Conservation (phyloP, 164 flowering plant species). For the Cinnamomum chago region DNA sequence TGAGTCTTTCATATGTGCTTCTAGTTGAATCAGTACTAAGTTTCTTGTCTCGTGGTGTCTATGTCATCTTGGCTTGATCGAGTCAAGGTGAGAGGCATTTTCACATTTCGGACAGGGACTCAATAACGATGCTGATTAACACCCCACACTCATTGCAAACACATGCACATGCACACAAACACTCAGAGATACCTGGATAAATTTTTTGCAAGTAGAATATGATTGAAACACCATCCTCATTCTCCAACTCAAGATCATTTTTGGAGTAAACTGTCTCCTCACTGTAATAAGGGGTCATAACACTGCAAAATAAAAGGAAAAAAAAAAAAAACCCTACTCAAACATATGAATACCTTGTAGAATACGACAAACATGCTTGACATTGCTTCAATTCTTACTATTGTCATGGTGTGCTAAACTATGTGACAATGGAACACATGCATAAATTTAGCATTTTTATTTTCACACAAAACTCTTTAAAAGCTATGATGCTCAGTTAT, state of each 20-base stretch:
- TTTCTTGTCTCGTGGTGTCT: too few relatives aligned
- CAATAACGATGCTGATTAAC: too few relatives aligned
- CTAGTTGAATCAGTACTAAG: too few relatives aligned
- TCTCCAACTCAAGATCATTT: conserved; percentile 80
- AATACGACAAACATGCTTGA: not conserved
- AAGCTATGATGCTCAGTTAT: too few relatives aligned
- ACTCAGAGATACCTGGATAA: conserved; percentile 54
- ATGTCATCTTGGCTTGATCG: too few relatives aligned
- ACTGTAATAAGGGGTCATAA: conserved; percentile 95
- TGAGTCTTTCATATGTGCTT: too few relatives aligned
- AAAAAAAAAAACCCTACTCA: not conserved
- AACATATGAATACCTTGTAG: not conserved
- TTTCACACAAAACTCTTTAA: too few relatives aligned
- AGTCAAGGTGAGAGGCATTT: too few relatives aligned
- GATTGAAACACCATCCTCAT: conserved; percentile 93
- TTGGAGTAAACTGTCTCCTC: conserved; percentile 91
- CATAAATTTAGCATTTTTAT: too few relatives aligned
- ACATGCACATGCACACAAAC: not conserved
- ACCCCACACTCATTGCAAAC: too few relatives aligned
- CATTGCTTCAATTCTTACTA: not conserved
- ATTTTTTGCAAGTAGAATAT: conserved; percentile 88
- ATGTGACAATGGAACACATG: too few relatives aligned
- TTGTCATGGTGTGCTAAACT: not conserved
- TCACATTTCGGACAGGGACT: too few relatives aligned
- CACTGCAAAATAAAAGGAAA: conserved; percentile 44